These are phyloP conservation scores for Colletotrichum godetiae DNA, from an alignment of 2,329 filamentous ascomycete species.

Conservation along the genomic window DNA sequence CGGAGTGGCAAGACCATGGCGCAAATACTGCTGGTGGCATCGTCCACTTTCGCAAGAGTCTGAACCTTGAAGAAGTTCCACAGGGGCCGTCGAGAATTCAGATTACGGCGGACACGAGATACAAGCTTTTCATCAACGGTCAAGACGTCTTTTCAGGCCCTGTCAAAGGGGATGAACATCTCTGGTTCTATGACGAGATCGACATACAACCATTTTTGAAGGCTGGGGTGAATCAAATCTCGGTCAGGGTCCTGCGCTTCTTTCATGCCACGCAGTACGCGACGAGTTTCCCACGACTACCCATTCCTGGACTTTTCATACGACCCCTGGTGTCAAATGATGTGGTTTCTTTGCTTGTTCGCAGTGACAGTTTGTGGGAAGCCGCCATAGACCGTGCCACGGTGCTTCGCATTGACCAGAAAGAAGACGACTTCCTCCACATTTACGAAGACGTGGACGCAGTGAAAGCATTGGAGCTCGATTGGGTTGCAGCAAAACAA, in stretches of 20 bases:
- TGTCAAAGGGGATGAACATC: constrained; percentile 38
- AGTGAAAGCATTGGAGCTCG: background rate
- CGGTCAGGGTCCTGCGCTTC: constrained; percentile 36
- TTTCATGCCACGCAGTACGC: constrained; percentile 34
- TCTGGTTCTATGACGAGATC: constrained; percentile 42
- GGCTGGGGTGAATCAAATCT: constrained; percentile 34
- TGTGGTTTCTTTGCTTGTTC: background rate
- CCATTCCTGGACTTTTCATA: constrained; percentile 29
- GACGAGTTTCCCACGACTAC: constrained; percentile 33
- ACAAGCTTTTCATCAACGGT: constrained; percentile 40
- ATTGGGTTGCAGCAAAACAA: constrained; percentile 18
- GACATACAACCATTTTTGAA: constrained; percentile 38
- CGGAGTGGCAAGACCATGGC: constrained; percentile 29
- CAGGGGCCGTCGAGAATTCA: constrained; percentile 25
- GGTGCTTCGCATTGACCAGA: constrained; percentile 27
- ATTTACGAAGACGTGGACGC: constrained; percentile 27
- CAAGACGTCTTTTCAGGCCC: constrained; percentile 38
- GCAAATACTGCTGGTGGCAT: constrained; percentile 35
- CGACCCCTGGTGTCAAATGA: background rate
- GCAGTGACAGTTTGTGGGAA: constrained; percentile 27
- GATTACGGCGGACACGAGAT: constrained; percentile 42
- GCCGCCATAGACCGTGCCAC: constrained; percentile 20
- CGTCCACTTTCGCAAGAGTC: constrained; percentile 33
- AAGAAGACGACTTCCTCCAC: constrained; percentile 36
- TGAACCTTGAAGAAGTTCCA: constrained; percentile 15